A percentile compares a stretch with the other conserved stretches of the same genome.
These are phyloP conservation scores for Calophaca sinica DNA, from an alignment of 306 rosid genomes.

Conservation along the genomic window DNA sequence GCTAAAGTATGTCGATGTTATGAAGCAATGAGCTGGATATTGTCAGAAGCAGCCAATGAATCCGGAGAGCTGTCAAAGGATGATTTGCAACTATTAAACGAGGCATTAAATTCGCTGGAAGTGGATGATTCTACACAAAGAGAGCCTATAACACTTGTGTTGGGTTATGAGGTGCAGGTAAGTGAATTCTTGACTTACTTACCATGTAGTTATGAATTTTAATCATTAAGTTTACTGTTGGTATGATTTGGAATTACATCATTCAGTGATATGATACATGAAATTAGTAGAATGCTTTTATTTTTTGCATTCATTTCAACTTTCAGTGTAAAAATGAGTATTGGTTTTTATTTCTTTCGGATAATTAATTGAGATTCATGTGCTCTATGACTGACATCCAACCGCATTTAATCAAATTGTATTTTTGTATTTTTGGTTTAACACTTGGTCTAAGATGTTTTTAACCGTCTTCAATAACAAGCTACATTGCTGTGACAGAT, in stretches of 20 bases:
- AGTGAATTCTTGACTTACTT: slow-evolving; percentile 13
- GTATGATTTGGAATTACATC: no score
- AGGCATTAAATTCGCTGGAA: slow-evolving; percentile 59
- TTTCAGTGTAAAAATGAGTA: no score
- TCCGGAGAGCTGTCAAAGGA: slow-evolving; percentile 38
- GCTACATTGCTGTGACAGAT: slow-evolving; percentile 55
- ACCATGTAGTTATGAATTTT: not conserved
- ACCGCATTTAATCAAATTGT: no score
- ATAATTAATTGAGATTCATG: no score
- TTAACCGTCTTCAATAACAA: not conserved
- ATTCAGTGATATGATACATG: not conserved
- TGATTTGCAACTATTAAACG: slow-evolving; percentile 60
- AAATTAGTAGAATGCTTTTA: not conserved
- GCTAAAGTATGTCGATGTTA: slow-evolving; percentile 57
- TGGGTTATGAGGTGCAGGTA: slow-evolving; percentile 88
- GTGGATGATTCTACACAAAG: slow-evolving; percentile 52
- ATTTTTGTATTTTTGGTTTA: no score
- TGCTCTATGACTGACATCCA: no score
- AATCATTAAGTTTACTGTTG: no score
- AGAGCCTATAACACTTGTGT: slow-evolving; percentile 72
- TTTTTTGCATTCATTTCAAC: no score
- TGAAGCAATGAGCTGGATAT: slow-evolving; percentile 47
- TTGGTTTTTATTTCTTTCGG: no score
- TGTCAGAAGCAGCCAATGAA: slow-evolving; percentile 43
- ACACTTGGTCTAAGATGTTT: not conserved